Conservation (phyloP, 148 eudicot genomes). For the Silene uniflora region DNA sequence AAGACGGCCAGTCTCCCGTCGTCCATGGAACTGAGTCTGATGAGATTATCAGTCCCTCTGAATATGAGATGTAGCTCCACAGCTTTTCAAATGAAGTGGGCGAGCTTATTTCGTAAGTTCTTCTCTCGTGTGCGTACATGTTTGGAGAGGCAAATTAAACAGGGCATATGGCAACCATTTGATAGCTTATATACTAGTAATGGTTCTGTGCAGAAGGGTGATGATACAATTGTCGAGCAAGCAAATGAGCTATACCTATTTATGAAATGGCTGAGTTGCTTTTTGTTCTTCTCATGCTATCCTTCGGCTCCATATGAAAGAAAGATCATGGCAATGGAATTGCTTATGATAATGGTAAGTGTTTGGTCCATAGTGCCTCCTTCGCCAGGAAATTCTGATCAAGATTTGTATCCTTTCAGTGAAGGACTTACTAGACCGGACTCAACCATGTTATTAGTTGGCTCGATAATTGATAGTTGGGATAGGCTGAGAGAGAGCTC, state of each 20-base stretch:
- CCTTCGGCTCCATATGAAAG: constrained; percentile 99
- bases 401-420: constrained; percentile 54
- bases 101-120: constrained; percentile 85
- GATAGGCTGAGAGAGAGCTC: constrained; percentile 88
- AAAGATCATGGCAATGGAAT: constrained; percentile 97
- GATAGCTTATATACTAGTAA: constrained; percentile 24
- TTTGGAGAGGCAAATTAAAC: constrained; percentile 81
- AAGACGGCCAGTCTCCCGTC: constrained; percentile 93
- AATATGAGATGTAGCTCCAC: constrained; percentile 97
- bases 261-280: constrained; percentile 87
- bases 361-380: constrained; percentile 75
- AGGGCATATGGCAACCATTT: constrained; percentile 64
- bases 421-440: constrained; percentile 71
- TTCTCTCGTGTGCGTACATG: constrained; percentile 88
- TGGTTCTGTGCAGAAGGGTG: constrained; percentile 24
- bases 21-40: constrained; percentile 68
- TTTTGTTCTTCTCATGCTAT: constrained; percentile 85
- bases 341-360: constrained; percentile 69
- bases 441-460: constrained; percentile 76
- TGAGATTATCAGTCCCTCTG: constrained; percentile 79
- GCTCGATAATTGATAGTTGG: constrained; percentile 98
- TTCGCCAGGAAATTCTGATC: constrained; percentile 34
- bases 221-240: constrained; percentile 31
- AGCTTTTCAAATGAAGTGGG: constrained; percentile 97
- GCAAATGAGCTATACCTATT: constrained; percentile 71